A percentile compares a stretch with the other conserved stretches of the same genome.
Conservation (phyloP, 2,329 filamentous ascomycete species). For the Colletotrichum lini region DNA sequence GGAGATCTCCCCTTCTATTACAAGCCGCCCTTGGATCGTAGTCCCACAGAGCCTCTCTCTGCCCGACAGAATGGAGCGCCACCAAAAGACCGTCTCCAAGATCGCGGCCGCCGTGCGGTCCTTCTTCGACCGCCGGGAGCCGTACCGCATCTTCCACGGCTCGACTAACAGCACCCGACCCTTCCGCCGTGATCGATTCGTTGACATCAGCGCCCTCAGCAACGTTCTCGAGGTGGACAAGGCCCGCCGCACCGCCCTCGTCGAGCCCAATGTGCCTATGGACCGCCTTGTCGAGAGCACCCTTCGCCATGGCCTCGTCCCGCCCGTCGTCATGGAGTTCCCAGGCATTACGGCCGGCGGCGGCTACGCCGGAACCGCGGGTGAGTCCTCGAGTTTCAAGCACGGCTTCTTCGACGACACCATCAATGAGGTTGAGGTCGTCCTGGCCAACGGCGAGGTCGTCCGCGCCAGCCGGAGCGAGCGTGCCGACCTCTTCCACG, state of each 20-base stretch:
- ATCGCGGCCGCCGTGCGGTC: slow-evolving; percentile 63
- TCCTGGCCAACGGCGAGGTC: slow-evolving; percentile 76
- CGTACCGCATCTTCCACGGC: slow-evolving; percentile 84
- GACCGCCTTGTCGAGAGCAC: slow-evolving; percentile 77
- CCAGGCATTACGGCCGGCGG: slow-evolving; percentile 82
- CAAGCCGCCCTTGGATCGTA: background rate
- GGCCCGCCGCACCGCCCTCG: slow-evolving; percentile 70
- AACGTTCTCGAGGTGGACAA: slow-evolving; percentile 76
- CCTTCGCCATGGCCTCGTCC: slow-evolving; percentile 75
- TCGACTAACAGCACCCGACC: slow-evolving; percentile 82
- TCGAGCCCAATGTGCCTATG: slow-evolving; percentile 85
- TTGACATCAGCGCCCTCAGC: slow-evolving; percentile 77
- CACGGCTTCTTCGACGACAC: slow-evolving; percentile 81
- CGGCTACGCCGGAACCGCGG: slow-evolving; percentile 78
- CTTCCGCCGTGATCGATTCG: slow-evolving; percentile 58
- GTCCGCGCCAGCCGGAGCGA: slow-evolving; percentile 63
- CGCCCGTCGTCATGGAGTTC: slow-evolving; percentile 83
- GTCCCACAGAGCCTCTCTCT: background rate
- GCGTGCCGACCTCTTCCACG: slow-evolving; percentile 72
- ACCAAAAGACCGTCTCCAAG: slow-evolving; percentile 62
- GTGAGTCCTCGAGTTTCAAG: slow-evolving; percentile 78
- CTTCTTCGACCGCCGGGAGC: slow-evolving; percentile 64
- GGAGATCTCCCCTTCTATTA: background rate
- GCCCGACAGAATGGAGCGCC: slow-evolving; percentile 62
- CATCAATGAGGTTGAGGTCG: slow-evolving; percentile 76